phyloP scores from a whole-genome alignment of 192 early-diverging fungal species.

The Coemansia sp. region DNA sequence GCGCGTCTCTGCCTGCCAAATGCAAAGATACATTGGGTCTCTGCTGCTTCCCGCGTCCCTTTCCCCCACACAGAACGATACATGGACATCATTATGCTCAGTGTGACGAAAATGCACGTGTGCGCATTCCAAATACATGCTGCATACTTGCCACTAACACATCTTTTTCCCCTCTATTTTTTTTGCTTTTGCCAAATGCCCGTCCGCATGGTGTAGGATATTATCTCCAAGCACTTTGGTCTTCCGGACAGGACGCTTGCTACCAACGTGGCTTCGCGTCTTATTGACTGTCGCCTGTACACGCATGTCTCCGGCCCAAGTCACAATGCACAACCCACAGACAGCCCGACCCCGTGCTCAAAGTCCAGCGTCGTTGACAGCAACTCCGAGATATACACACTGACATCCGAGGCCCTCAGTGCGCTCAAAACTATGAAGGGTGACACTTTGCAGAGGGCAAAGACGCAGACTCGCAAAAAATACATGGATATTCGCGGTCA shows the following conservation, averaged over 20 bases:
- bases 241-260: conserved; percentile 52
- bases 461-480: conserved; percentile 45
- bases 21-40: not conserved
- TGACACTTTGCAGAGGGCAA: conserved; percentile 35
- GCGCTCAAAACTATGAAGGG: conserved; percentile 33
- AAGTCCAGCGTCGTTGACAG: conserved; percentile 42
- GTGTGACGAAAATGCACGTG: conserved; percentile 1
- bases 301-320: conserved; percentile 47
- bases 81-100: not conserved
- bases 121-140: conserved; percentile 7
- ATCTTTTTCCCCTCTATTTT: not conserved
- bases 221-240: conserved; percentile 51
- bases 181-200: too few species aligned
- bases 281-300: conserved; percentile 55
- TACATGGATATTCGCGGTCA: conserved; percentile 45
- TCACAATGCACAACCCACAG: conserved; percentile 9
- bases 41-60: not conserved
- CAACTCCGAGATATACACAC: conserved; percentile 52
- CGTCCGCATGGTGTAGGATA: conserved; percentile 34
- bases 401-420: conserved; percentile 33
- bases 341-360: not conserved
- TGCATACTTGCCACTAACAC: conserved; percentile 1
- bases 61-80: not conserved
- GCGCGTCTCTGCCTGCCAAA: not conserved
- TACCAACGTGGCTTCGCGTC: conserved; percentile 42